Evolutionary conservation across 768 basidiomycete species (phyloP).

Genomic region (Macrolepiota fuliginosa): DNA sequence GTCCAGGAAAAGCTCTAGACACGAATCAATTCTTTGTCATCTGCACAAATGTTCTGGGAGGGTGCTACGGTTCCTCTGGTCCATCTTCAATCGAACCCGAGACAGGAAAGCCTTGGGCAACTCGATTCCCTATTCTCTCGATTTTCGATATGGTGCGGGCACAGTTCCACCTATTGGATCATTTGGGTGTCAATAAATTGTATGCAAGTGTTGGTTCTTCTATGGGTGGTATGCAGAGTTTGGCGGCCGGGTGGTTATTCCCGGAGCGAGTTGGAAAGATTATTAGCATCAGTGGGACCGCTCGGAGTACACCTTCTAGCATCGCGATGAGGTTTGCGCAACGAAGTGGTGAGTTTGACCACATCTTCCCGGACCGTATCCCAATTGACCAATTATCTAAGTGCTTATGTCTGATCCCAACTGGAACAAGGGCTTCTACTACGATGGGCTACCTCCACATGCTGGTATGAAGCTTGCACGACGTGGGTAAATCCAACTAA

Average conservation of each 20-base stretch:
- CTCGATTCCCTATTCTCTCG: slow-evolving; percentile 86
- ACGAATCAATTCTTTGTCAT: slow-evolving; percentile 90
- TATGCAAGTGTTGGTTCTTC: slow-evolving; percentile 94
- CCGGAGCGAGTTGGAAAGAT: slow-evolving; percentile 88
- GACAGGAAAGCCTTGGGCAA: slow-evolving; percentile 76
- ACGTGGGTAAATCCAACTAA: slow-evolving; percentile 45
- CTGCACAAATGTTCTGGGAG: slow-evolving; percentile 95
- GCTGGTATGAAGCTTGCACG: slow-evolving; percentile 98
- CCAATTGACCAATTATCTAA: slow-evolving; percentile 26
- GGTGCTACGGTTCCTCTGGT: slow-evolving; percentile 97
- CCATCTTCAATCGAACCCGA: slow-evolving; percentile 80
- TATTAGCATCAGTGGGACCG: slow-evolving; percentile 93
- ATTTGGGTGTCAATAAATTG: slow-evolving; percentile 77
- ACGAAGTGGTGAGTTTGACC: slow-evolving; percentile 71
- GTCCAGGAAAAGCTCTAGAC: slow-evolving; percentile 91
- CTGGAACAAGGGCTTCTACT: slow-evolving; percentile 99
- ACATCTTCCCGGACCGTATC: background rate
- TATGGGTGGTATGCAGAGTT: slow-evolving; percentile 98
- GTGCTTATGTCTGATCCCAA: slow-evolving; percentile 99
- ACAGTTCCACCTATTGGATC: slow-evolving; percentile 84
- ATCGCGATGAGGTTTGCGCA: slow-evolving; percentile 97
- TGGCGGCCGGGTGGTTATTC: slow-evolving; percentile 91
- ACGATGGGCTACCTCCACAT: slow-evolving; percentile 92
- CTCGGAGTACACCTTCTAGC: slow-evolving; percentile 86
- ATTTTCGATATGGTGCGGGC: slow-evolving; percentile 98